Evolutionary conservation across 192 early-diverging fungal genomes (phyloP), one percentile per base, ranked within the genome.

Genomic region (Pilobolus umbonatus): DNA sequence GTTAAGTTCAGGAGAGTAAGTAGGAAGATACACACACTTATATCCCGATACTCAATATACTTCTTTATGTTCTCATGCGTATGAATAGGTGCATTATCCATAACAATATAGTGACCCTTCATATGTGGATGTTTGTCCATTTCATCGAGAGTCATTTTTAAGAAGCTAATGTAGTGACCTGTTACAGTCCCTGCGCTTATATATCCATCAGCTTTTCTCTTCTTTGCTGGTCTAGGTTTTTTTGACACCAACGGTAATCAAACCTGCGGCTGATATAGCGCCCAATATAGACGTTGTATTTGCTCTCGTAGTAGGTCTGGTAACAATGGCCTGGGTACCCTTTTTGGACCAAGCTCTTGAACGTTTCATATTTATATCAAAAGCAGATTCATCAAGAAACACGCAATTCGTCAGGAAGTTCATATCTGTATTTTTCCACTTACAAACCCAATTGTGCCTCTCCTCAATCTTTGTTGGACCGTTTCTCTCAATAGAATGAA

Each of bases 331-430:
- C n/a, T 12, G 5, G 38, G 3, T 8, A 3, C 38, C 38, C n/a
- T 40, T 40, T 40, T 11, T 40, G 3, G 38, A 40, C 48, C 59
- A 32, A 3, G 48, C 59, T 42, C 42, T 52, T 21, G 28, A 42
- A 17, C 35, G 47, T 52, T 46, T 59, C 34, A 48, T 59, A 24
- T 59, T 59, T 8, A 59, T 59, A 61, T 61, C n/a, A 52, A 51
- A 61, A 29, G 26, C 60, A 15, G 60, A 50, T 30, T 61, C 60
- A 26, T 61, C 60, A 52, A 61, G 21, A 43, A 61, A 61, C 4
- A 61, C 49, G 26, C 36, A 61, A 29, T 61, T 52, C 32, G 8
- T 61, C 5, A 38, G 45, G 36, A 62, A 36, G 25, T 55, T 24
- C 50, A 46, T 54, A 25, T 55, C 61, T 12, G 59, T 50, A n/a